Evolutionary conservation across 2,329 filamentous ascomycete species (phyloP), one percentile per base, ranked within the genome.

Genomic region (Cercospora sesami): DNA sequence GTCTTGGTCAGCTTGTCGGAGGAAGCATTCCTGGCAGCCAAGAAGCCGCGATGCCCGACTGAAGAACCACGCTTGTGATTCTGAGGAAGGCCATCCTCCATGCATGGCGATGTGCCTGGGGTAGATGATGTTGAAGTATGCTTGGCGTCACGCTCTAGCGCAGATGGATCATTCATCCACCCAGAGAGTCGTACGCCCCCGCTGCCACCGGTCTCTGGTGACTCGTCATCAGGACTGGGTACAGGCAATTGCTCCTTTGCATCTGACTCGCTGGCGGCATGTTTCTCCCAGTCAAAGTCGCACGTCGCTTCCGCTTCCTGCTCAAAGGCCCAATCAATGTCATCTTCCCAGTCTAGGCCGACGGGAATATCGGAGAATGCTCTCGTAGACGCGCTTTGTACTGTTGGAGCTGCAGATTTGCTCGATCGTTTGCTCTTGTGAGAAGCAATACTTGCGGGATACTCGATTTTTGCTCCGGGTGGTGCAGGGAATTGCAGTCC

Each of bases 301-400:
- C 85, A 88, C 63, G 86, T 84, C 1, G 86, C 86, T 75, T 89
- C 87, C 5, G 86, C 83, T 28, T 85, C 85, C 73, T 87, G 84
- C 68, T 88, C 84, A 71, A 89, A 89, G 73, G 85, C 87, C 73
- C 86, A 88, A 71, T 89, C 86, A 65, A 89, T 86, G 68, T 87
- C 86, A 45, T 87, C 86, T 72, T 89, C 86, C 87, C 87, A 89
- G 1, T 83, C 84, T 14, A 77, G 77, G 60, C 83, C 81, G 30
- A 79, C 68, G 4, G 72, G 75, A 39, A 69, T 64, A 33, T 70
- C 73, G 28, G 69, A 68, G 60, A 63, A 66, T 5, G 67, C 65
- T 33, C 60, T 60, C 16, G 61, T 63, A 6, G 68, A 66, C 4
- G 69, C 69, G 31, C 64, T 67, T 28, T 58, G 62, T 31, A 42